Percentiles rank a stretch among this genome's conserved stretches.
These are phyloP conservation scores for Nidularia sp. DNA, from an alignment of 768 basidiomycete species.

Conservation along the genomic window DNA sequence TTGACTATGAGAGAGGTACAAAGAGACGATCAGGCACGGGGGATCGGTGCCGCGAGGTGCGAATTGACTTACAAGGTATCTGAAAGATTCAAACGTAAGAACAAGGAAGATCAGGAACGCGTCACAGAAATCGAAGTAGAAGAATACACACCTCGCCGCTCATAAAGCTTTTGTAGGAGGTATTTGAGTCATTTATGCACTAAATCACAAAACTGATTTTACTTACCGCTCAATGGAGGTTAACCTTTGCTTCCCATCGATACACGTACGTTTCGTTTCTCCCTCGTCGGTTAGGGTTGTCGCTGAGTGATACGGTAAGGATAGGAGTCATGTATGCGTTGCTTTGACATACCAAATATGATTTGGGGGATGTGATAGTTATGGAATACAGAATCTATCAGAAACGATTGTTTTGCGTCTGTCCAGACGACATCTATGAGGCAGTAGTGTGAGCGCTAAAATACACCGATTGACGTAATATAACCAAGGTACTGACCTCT, in stretches of 20 bases:
- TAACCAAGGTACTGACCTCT: constrained; percentile 33
- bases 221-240: constrained; percentile 58
- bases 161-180: constrained; percentile 39
- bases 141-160: constrained; percentile 45
- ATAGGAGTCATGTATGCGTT: not conserved
- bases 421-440: constrained; percentile 60
- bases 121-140: not conserved
- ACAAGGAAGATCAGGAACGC: constrained; percentile 3
- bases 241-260: constrained; percentile 72
- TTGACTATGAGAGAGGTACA: constrained; percentile 17
- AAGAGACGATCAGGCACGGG: not conserved
- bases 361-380: constrained; percentile 68
- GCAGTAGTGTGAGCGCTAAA: not conserved
- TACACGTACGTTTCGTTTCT: constrained; percentile 44
- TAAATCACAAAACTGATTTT: not conserved
- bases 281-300: constrained; percentile 30
- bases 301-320: constrained; percentile 17
- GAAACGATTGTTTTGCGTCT: constrained; percentile 51
- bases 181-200: not conserved
- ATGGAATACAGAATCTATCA: constrained; percentile 62
- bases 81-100: constrained; percentile 12
- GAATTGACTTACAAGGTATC: constrained; percentile 36
- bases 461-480: not conserved
- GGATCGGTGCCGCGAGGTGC: too few relatives aligned
- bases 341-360: constrained; percentile 49